phyloP scores from a whole-genome alignment of 1,284 basidiomycete genomes.

The Retiboletus flavoniger region DNA sequence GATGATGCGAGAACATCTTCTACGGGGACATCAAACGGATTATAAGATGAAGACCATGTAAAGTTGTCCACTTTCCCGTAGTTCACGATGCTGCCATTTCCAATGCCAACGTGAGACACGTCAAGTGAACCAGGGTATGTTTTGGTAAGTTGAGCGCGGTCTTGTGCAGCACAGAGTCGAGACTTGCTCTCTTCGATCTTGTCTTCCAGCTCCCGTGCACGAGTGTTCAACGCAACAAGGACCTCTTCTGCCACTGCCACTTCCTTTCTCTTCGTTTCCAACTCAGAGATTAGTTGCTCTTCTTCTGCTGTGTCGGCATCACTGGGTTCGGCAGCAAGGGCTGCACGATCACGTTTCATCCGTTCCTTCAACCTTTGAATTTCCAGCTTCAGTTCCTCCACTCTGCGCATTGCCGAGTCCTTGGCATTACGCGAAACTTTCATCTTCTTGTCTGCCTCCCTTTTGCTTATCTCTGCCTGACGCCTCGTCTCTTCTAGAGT shows the following conservation, averaged over 20 bases:
- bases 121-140: slow-evolving; percentile 32
- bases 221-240: slow-evolving; percentile 50
- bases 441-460: slow-evolving; percentile 87
- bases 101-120: slow-evolving; percentile 6
- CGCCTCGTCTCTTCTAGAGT: slow-evolving; percentile 85
- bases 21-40: slow-evolving; percentile 30
- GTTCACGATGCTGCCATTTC: slow-evolving; percentile 5
- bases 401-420: slow-evolving; percentile 63
- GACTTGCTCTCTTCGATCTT: slow-evolving; percentile 54
- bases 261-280: slow-evolving; percentile 63
- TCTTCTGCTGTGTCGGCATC: slow-evolving; percentile 44
- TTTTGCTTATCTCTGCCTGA: slow-evolving; percentile 71
- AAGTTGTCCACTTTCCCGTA: slow-evolving; percentile 18
- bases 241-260: slow-evolving; percentile 72
- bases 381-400: slow-evolving; percentile 68
- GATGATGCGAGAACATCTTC: slow-evolving; percentile 23
- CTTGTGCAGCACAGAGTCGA: slow-evolving; percentile 48
- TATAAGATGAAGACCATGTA: slow-evolving; percentile 32
- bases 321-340: slow-evolving; percentile 47
- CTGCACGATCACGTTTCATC: slow-evolving; percentile 51
- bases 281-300: slow-evolving; percentile 49
- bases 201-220: slow-evolving; percentile 61
- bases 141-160: slow-evolving; percentile 48
- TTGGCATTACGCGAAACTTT: slow-evolving; percentile 66
- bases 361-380: slow-evolving; percentile 60